Conservation (phyloP, 2,329 filamentous ascomycete genomes). For the Pyricularia sp. region DNA sequence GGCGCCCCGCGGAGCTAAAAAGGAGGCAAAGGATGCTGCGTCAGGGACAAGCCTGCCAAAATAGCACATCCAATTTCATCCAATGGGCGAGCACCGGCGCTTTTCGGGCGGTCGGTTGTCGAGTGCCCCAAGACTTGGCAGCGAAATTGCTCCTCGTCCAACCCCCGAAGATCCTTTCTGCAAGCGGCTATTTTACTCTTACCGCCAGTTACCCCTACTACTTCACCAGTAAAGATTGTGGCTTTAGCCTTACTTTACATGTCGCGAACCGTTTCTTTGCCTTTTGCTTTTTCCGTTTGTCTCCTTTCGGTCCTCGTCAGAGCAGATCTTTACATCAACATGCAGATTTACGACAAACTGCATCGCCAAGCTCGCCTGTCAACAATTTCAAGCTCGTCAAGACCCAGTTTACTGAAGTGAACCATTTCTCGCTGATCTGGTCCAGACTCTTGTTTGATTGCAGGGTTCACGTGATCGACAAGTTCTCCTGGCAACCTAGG, state of each 20-base stretch:
- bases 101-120: neutral
- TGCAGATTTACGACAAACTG: neutral
- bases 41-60: neutral
- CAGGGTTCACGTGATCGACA: neutral
- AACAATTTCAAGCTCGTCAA: neutral
- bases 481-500: neutral
- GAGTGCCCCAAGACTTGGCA: neutral
- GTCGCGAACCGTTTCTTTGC: neutral
- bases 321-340: neutral
- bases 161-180: neutral
- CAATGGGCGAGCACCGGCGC: neutral
- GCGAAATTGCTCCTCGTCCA: neutral
- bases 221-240: neutral
- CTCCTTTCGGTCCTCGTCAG: neutral
- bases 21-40: neutral
- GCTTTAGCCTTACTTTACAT: neutral
- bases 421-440: neutral
- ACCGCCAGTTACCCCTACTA: neutral
- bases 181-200: neutral
- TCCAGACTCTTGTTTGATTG: neutral
- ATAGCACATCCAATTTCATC: neutral
- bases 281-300: neutral
- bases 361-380: neutral
- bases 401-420: neutral
- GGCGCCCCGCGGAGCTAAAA: neutral